Evolutionary conservation across 495 filamentous ascomycete genomes (phyloP), one percentile per base, ranked within the genome.

Genomic region (Tuber microsphaerosporum): DNA sequence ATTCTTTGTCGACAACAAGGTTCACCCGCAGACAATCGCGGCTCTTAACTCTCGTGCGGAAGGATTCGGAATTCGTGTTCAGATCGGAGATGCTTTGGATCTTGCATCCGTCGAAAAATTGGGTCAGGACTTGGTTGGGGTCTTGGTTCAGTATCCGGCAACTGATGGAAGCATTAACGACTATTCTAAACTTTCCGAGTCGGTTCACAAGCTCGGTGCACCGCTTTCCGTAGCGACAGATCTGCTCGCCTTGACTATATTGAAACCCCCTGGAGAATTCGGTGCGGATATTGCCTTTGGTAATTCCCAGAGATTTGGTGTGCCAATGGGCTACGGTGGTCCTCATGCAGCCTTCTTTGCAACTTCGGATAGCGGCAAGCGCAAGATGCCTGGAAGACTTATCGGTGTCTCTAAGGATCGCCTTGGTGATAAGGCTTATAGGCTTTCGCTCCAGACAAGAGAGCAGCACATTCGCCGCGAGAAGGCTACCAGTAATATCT

Each of bases 401-500:
- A 90, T 99, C 73, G 95, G 95, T 77, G 89, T 98, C 1, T 97
- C 95, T 56, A 97, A 96, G 84, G 95, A 99, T 81, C 87, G 95
- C 73, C 85, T 94, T 12, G 95, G 95, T 12, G 89, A 92, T 77
- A 89, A 88, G 20, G 95, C 95, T n/a, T 90, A 95, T 78, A 86
- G 95, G 82, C 85, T 99, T 81, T 92, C 95, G 37, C 85, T 99
- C 69, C 95, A 99, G 85, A 99, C 95, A 19, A 87, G 95, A 82
- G 95, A 99, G 85, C 95, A 99, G 84, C 95, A 99, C 83, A 99
- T 99, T 84, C 88, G 95, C 79, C 89, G 95, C 81, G 95, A 99
- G 84, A 99, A 99, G 88, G 95, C 95, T 2, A 99, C 95, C 9
- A 97, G 94, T 86, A 99, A 99, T 84, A 97, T 99, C 75, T 99